Percentiles rank a stretch among this genome's conserved stretches.
Conservation (phyloP, 306 rosid species). For the Pyrus communis region DNA sequence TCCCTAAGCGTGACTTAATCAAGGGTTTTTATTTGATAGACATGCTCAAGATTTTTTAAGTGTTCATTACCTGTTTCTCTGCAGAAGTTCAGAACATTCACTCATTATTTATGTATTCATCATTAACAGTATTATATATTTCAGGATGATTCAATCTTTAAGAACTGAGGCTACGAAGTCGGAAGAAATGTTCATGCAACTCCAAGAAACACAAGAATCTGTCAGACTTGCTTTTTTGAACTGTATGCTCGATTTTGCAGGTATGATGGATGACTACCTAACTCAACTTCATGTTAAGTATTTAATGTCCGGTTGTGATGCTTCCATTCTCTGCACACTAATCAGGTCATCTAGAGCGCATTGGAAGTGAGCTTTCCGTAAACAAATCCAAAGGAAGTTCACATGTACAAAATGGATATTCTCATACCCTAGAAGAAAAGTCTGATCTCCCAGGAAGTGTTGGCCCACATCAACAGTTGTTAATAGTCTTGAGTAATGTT, state of each 20-base stretch:
- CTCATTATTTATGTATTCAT: neutral
- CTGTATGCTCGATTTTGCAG: slow-evolving; percentile 94
- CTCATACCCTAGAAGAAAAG: slow-evolving; percentile 50
- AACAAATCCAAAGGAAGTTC: slow-evolving; percentile 52
- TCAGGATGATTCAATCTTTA: slow-evolving; percentile 80
- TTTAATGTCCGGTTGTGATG: slow-evolving; percentile 13
- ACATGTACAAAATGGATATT: slow-evolving; percentile 62
- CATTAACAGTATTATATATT: slow-evolving; percentile 8
- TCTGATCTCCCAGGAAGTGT: slow-evolving; percentile 53
- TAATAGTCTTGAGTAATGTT: slow-evolving; percentile 82
- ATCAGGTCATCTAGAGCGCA: slow-evolving; percentile 74
- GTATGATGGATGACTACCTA: slow-evolving; percentile 42
- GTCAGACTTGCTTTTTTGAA: slow-evolving; percentile 90
- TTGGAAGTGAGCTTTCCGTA: slow-evolving; percentile 63
- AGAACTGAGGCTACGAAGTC: slow-evolving; percentile 81
- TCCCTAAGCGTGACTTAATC: slow-evolving; percentile 10
- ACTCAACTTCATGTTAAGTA: slow-evolving; percentile 7
- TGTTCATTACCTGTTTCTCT: neutral
- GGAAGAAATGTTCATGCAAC: slow-evolving; percentile 70
- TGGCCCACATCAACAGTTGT: slow-evolving; percentile 72
- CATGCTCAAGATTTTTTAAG: neutral
- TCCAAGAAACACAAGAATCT: slow-evolving; percentile 95
- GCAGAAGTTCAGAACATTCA: neutral
- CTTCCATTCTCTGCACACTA: slow-evolving; percentile 20
- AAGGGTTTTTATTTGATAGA: neutral